Evolutionary conservation across 2,329 filamentous ascomycete genomes (phyloP).

Genomic region (Penicillium sp.): DNA sequence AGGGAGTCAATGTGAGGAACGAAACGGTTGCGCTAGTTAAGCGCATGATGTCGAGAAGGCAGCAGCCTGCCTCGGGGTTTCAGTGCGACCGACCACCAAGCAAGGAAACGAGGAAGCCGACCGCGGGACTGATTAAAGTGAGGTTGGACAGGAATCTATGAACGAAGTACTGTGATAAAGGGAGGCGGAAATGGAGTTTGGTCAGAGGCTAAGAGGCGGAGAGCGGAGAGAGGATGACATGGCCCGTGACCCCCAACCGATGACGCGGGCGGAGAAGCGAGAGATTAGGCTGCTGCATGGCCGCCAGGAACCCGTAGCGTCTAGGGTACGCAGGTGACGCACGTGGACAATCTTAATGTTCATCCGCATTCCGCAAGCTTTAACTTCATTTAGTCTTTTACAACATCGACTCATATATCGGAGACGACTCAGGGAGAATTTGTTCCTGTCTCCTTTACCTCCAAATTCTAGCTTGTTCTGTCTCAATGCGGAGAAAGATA

Average conservation of each 20-base stretch:
- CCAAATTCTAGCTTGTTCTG: not conserved
- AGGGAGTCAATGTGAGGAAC: conserved; percentile 27
- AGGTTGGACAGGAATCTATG: not conserved
- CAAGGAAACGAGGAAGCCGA: conserved; percentile 6
- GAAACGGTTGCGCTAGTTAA: conserved; percentile 24
- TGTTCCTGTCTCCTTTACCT: no score
- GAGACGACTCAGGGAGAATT: no score
- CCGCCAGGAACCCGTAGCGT: conserved; percentile 17
- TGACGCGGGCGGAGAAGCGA: conserved; percentile 34
- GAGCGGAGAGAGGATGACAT: conserved; percentile 19
- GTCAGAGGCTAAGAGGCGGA: conserved; percentile 8
- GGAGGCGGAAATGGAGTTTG: not conserved
- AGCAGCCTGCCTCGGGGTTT: conserved; percentile 8
- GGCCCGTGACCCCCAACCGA: conserved; percentile 20
- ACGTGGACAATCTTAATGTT: not conserved
- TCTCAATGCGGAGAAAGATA: conserved; percentile 6
- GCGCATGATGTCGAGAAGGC: conserved; percentile 27
- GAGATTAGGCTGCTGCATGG: conserved; percentile 26
- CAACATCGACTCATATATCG: not conserved
- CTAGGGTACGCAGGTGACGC: not conserved
- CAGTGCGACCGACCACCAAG: conserved; percentile 9
- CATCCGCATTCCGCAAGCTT: not conserved
- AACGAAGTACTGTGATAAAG: no score
- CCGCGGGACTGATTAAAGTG: conserved; percentile 7
- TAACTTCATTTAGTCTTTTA: not conserved